These are phyloP conservation scores for Atalantia buxifolia DNA, from an alignment of 345 rosid genomes.

Conservation along the genomic window DNA sequence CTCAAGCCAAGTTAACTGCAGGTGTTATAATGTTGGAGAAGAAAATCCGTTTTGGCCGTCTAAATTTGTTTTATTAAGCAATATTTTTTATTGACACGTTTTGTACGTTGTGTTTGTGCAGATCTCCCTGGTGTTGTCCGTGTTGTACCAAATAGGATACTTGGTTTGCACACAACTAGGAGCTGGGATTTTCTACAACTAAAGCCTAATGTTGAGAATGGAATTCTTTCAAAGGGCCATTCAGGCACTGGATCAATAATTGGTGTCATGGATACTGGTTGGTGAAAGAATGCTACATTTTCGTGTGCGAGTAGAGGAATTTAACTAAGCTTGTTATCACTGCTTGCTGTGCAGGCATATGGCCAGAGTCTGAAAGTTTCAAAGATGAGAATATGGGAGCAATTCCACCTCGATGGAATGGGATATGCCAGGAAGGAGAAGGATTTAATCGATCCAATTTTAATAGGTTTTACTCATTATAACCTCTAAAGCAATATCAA, in stretches of 20 bases:
- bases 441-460: conserved; percentile 37
- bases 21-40: conserved; percentile 46
- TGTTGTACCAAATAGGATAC: conserved; percentile 38
- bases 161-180: conserved; percentile 44
- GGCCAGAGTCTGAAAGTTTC: conserved; percentile 66
- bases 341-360: conserved; percentile 39
- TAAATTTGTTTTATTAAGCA: not conserved
- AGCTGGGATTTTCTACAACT: conserved; percentile 61
- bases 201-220: conserved; percentile 23
- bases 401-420: conserved; percentile 54
- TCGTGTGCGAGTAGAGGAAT: not conserved
- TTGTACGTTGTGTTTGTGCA: conserved; percentile 12
- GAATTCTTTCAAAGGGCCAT: conserved; percentile 38
- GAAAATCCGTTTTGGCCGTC: conserved; percentile 18
- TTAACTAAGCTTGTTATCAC: not conserved
- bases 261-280: conserved; percentile 57
- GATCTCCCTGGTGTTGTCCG: conserved; percentile 43
- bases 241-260: conserved; percentile 44
- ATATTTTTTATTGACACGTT: not conserved
- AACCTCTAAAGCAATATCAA: not conserved
- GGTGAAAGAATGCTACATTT: not conserved
- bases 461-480: conserved; percentile 26
- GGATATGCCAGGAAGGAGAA: conserved; percentile 54
- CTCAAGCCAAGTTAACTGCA: conserved; percentile 51
- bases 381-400: conserved; percentile 40